Evolutionary conservation across 495 filamentous ascomycete genomes (phyloP).

Genomic region (Chaetomium tenue): DNA sequence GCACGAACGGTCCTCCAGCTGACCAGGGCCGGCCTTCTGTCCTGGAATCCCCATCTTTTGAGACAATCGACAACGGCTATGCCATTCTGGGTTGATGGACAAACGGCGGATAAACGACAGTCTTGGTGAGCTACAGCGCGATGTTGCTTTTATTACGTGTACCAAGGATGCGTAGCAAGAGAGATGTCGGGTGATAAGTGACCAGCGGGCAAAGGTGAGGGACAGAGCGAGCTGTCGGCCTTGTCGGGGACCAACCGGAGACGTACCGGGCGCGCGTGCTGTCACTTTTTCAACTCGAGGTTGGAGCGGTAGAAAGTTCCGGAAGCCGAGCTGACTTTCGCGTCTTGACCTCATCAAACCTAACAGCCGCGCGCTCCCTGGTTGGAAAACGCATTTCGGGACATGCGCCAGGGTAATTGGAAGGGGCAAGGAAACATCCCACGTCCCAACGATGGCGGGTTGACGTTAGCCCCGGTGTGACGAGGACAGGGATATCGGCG

Average conservation of each 20-base stretch:
- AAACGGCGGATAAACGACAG: background rate
- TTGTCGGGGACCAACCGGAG: no score
- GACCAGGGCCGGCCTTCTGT: background rate
- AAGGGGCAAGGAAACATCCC: constrained; percentile 18
- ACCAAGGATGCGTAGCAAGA: no score
- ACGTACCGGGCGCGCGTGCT: background rate
- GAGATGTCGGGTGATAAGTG: no score
- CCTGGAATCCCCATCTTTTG: background rate
- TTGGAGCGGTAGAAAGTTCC: constrained; percentile 30
- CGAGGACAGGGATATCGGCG: constrained; percentile 13
- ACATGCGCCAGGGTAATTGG: constrained; percentile 24
- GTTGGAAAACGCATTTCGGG: background rate
- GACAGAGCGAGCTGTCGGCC: background rate
- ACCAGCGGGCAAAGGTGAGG: background rate
- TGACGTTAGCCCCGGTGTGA: constrained; percentile 26
- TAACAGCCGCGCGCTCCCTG: background rate
- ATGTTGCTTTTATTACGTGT: no score
- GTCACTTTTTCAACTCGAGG: background rate
- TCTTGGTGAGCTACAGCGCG: no score
- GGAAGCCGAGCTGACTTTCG: constrained; percentile 23
- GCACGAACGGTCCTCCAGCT: background rate
- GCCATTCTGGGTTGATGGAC: background rate
- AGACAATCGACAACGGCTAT: background rate
- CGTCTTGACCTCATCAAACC: background rate
- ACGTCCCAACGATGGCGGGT: constrained; percentile 23